phyloP scores from a whole-genome alignment of 2,329 filamentous ascomycete genomes.

The Camptophora hylomeconis region DNA sequence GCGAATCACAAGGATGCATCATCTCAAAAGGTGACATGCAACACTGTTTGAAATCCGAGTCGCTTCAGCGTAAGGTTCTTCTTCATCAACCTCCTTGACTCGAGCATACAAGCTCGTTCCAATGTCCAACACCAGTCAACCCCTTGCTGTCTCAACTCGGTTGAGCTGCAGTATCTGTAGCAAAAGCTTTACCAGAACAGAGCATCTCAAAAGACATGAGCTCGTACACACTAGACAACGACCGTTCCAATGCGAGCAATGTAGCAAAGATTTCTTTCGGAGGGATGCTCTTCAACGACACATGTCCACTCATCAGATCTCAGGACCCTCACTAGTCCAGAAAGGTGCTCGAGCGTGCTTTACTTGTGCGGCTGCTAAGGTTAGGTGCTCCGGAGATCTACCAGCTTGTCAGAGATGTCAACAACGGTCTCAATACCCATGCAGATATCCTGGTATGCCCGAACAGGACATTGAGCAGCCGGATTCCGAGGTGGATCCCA shows the following conservation, averaged over 20 bases:
- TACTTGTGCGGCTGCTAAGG: constrained; percentile 26
- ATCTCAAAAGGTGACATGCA: no score
- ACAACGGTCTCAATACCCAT: constrained; percentile 23
- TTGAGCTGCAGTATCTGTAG: no score
- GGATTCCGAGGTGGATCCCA: background rate
- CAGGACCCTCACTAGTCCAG: constrained; percentile 21
- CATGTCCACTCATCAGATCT: constrained; percentile 25
- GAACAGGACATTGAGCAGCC: constrained; percentile 4
- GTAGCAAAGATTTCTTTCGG: constrained; percentile 29
- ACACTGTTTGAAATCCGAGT: no score
- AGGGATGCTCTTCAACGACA: constrained; percentile 31
- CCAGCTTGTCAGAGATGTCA: constrained; percentile 25
- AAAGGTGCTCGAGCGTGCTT: constrained; percentile 25
- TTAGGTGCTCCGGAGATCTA: constrained; percentile 26
- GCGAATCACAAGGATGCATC: no score
- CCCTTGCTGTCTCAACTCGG: no score
- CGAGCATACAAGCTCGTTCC: no score
- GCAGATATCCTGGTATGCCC: constrained; percentile 25
- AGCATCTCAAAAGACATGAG: constrained; percentile 36
- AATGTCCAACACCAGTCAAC: no score
- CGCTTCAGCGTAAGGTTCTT: no score
- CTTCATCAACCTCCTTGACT: no score
- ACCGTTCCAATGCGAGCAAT: constrained; percentile 26
- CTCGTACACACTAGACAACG: constrained; percentile 31
- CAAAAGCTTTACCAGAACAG: constrained; percentile 33